Evolutionary conservation across 805 yeast species (phyloP), one percentile per base, ranked within the genome.

Genomic region (Kodamaea kakaduensis): DNA sequence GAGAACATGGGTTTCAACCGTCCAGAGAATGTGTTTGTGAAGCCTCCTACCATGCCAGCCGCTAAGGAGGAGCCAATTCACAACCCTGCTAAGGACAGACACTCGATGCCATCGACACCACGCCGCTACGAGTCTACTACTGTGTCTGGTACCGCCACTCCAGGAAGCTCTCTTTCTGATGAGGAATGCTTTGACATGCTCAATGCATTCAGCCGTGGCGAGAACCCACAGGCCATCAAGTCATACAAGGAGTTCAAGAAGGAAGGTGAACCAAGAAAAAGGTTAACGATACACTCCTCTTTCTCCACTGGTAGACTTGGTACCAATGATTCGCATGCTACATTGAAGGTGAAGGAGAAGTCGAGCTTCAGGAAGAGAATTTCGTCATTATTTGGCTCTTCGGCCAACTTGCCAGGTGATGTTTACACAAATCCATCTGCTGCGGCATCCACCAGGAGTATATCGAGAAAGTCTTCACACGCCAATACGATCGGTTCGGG

Each of bases 1-100:
- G 58, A 56, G 32, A 47, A 49, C 10, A 37, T 51, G 34, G 67
- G 68, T 4, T 54, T 36, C 41, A 58, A 58, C 39, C 36, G 38
- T 12, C 59, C 64, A 9, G 67, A 60, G 37, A 58, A 59, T 41
- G 59, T 55, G n/a, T 13, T 25, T 13, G 31, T 32, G 19, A 44
- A 44, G 17, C 53, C 55, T 15, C 51, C 52, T 17, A 42, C 47
- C 17, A 43, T 47, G 16, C 50, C 52, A 10, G 48, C 49, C 9
- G 50, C 50, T 20, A 40, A 41, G 25, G 32, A 45, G 1, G 41
- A 45, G 20, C 42, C 47, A 14, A 23, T 25, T 12, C 24, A 33
- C 9, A 21, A 32, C 15, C 17, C 9, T 9, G 23, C 14, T 16
- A 13, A 6, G 9, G 6, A 12, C 17, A n/a, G n/a, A n/a, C 31